Evolutionary conservation across 169 alveolate genomes (phyloP), one percentile per base, ranked within the genome.

Genomic region (Neospora caninum): DNA sequence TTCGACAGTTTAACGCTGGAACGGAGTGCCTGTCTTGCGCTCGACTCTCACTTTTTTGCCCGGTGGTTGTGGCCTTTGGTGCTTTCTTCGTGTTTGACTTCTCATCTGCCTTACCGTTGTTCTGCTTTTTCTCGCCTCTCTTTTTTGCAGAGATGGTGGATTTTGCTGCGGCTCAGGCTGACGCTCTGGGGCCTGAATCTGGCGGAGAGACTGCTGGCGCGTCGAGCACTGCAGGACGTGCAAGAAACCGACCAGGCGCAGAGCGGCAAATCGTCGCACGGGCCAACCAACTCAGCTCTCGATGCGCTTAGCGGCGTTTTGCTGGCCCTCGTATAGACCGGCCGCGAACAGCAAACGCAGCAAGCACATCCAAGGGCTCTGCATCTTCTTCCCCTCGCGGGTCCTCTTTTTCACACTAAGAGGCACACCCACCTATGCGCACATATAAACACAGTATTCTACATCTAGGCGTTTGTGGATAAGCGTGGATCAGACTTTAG

Each of bases 121-220:
- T 78, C 10, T 78, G 2, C 9, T 6, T 6, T 78, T 13, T n/a
- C 42, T 69, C 34, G 53, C 10, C 38, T 39, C n/a, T 1, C 16
- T 4, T 38, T 36, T 43, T 42, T 82, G 27, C 89, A 82, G 89
- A 38, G 89, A 29, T 82, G 67, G 69, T 42, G 53, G 69, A 9
- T 82, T 25, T 67, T 82, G 16, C 67, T 82, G 53, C 89, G 89
- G 0, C 89, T 82, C 38, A 82, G 39, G 39, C 67, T 82, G 89
- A 82, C 53, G 1, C 67, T 42, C 7, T 82, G 69, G 53, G 18
- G 53, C 67, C 39, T 82, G 39, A 25, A 10, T 41, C 64, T 82
- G 6, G 53, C 89, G 7, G 89, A 82, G 67, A 36, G 64, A 29
- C 89, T 82, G 2, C 67, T 82, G 41, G 89, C 89, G 27, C 67